A percentile compares a stretch with the other conserved stretches of the same genome.
Evolutionary conservation across 2,329 filamentous ascomycete species (phyloP).

Genomic region (Fusarium robinianum): DNA sequence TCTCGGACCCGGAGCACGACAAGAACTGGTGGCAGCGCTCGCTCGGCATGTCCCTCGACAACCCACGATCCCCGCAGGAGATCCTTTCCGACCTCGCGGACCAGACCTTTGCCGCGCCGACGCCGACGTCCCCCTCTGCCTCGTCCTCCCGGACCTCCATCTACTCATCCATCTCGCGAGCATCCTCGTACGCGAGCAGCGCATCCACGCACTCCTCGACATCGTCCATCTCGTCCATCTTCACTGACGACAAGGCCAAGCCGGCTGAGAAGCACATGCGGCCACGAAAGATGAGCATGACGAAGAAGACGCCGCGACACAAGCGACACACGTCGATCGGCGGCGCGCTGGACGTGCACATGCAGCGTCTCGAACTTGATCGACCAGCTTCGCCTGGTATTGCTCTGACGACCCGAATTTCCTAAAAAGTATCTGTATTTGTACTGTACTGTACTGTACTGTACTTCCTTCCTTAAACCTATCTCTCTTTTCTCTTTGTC

Average conservation of each 20-base stretch:
- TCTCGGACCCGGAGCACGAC: slow-evolving; percentile 30
- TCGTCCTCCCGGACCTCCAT: slow-evolving; percentile 22
- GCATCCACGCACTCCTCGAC: slow-evolving; percentile 27
- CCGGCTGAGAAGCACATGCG: slow-evolving; percentile 31
- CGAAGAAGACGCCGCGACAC: slow-evolving; percentile 32
- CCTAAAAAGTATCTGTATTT: too few relatives aligned
- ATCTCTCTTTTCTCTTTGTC: too few relatives aligned
- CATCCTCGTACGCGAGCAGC: slow-evolving; percentile 35
- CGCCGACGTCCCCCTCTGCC: slow-evolving; percentile 12
- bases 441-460: too few relatives aligned
- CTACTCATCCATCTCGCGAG: slow-evolving; percentile 36
- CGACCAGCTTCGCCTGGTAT: slow-evolving; percentile 37
- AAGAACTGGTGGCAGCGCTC: slow-evolving; percentile 39
- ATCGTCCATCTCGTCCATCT: slow-evolving; percentile 36
- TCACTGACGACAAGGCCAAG: slow-evolving; percentile 31
- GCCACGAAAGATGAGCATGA: slow-evolving; percentile 39
- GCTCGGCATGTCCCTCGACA: slow-evolving; percentile 31
- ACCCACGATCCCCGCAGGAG: slow-evolving; percentile 33
- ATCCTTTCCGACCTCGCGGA: slow-evolving; percentile 39
- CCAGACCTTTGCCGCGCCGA: slow-evolving; percentile 8
- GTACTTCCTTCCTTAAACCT: too few relatives aligned
- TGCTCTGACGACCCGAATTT: slow-evolving; percentile 36
- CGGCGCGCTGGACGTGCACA: slow-evolving; percentile 28
- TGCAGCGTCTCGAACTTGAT: slow-evolving; percentile 37
- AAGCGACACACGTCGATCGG: slow-evolving; percentile 32